A percentile compares a stretch with the other conserved stretches of the same genome.
These are phyloP conservation scores for Paspalum vaginatum DNA, from an alignment of 176 grass and related monocot genomes.

Conservation along the genomic window DNA sequence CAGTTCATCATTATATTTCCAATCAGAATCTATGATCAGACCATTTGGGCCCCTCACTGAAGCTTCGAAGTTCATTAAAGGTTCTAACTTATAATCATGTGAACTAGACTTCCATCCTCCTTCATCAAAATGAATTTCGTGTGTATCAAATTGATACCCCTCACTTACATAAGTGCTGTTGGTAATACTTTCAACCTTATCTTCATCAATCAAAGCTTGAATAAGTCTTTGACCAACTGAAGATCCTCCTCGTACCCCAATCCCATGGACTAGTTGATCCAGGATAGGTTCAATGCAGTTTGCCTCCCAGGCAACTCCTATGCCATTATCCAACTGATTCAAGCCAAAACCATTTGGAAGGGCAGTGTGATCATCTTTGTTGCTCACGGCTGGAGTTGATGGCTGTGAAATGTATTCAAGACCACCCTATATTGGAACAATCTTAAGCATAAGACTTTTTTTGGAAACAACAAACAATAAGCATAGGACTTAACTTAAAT, in stretches of 20 bases:
- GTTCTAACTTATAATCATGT: constrained; percentile 50
- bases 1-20: constrained; percentile 59
- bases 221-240: constrained; percentile 78
- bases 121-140: constrained; percentile 58
- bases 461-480: not conserved
- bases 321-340: constrained; percentile 54
- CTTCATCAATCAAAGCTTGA: constrained; percentile 78
- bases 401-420: constrained; percentile 71
- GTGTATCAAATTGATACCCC: constrained; percentile 49
- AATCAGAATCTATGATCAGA: constrained; percentile 57
- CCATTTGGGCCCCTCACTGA: constrained; percentile 52
- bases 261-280: constrained; percentile 66
- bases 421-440: constrained; percentile 51
- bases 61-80: constrained; percentile 52
- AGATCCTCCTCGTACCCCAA: constrained; percentile 43
- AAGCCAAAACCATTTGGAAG: constrained; percentile 55
- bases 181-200: constrained; percentile 59
- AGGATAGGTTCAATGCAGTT: constrained; percentile 68
- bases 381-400: constrained; percentile 56
- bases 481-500: not conserved
- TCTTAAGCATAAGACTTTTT: not conserved
- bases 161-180: constrained; percentile 49
- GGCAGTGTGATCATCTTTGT: constrained; percentile 51
- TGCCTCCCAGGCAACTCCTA: constrained; percentile 55
- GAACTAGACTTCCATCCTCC: constrained; percentile 60